Evolutionary conservation across 768 basidiomycete species (phyloP).

Genomic region (Boletus rubropictus): DNA sequence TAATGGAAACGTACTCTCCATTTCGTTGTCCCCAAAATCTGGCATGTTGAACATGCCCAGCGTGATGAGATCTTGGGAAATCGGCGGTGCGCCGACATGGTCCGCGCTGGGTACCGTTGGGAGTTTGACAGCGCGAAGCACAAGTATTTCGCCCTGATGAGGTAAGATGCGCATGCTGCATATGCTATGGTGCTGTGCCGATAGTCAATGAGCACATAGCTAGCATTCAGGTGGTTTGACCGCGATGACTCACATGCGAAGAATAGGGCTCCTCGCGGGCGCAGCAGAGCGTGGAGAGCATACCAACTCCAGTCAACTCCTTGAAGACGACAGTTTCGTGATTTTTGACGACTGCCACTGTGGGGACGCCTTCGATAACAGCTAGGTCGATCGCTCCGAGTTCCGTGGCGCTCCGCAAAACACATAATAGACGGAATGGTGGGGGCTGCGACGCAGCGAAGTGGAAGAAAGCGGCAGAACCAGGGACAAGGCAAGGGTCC

Average conservation of each 20-base stretch:
- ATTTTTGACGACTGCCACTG: slow-evolving; percentile 39
- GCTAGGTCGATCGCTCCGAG: slow-evolving; percentile 40
- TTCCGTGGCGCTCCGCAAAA: slow-evolving; percentile 33
- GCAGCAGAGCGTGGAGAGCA: slow-evolving; percentile 37
- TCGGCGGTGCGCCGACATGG: slow-evolving; percentile 12
- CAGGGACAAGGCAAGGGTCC: slow-evolving; percentile 37
- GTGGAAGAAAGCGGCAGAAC: slow-evolving; percentile 34
- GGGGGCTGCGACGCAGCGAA: slow-evolving; percentile 31
- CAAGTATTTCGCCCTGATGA: slow-evolving; percentile 44
- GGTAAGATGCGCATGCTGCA: slow-evolving; percentile 49
- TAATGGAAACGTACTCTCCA: slow-evolving; percentile 21
- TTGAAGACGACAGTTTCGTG: slow-evolving; percentile 40
- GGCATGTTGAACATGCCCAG: slow-evolving; percentile 29
- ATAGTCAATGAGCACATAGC: slow-evolving; percentile 8
- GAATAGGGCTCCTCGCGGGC: slow-evolving; percentile 28
- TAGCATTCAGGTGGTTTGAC: too few species aligned
- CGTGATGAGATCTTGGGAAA: slow-evolving; percentile 26
- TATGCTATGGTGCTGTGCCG: slow-evolving; percentile 41
- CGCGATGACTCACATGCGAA: slow-evolving; percentile 18
- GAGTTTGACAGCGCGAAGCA: slow-evolving; percentile 40
- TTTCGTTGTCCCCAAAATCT: slow-evolving; percentile 27
- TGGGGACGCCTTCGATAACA: slow-evolving; percentile 38
- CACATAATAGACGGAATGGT: slow-evolving; percentile 39
- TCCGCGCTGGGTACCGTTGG: slow-evolving; percentile 2
- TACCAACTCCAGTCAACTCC: slow-evolving; percentile 33